Conservation (phyloP, 2,329 filamentous ascomycete genomes). For the Fusarium piperis region DNA sequence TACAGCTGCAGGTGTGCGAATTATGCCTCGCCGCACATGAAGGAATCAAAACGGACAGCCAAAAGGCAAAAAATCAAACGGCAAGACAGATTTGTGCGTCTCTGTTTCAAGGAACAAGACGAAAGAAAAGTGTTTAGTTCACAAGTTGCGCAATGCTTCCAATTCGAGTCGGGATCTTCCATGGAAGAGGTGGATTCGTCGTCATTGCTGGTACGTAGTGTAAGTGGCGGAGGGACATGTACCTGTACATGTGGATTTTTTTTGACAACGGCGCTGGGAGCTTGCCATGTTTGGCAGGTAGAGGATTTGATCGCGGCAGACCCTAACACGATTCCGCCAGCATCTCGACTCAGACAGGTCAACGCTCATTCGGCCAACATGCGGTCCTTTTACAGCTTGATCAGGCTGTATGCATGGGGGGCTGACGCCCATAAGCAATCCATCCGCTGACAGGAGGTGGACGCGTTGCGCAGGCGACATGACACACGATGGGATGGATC, state of each 20-base stretch:
- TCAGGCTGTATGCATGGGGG: neutral
- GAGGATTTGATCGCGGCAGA: slow-evolving; percentile 9
- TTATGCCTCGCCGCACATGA: neutral
- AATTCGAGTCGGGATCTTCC: neutral
- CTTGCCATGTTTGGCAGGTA: slow-evolving; percentile 36
- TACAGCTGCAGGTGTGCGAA: neutral
- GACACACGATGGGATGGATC: neutral
- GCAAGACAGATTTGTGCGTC: neutral
- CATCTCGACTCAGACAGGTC: neutral
- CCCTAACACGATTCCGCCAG: slow-evolving; percentile 9
- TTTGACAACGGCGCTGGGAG: neutral
- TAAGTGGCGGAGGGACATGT: slow-evolving; percentile 21
- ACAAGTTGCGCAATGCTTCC: slow-evolving; percentile 10
- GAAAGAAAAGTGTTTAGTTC: neutral
- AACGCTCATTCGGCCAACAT: neutral
- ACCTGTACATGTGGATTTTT: slow-evolving; percentile 9
- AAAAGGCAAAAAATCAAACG: neutral
- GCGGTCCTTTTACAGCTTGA: neutral
- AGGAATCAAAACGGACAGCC: neutral
- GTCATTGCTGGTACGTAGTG: slow-evolving; percentile 28
- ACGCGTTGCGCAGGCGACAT: slow-evolving; percentile 20
- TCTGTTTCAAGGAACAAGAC: neutral
- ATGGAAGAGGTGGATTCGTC: slow-evolving; percentile 24
- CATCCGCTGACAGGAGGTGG: neutral
- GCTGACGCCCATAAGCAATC: slow-evolving; percentile 14